Base-by-base conservation (phyloP, 108 stramenopile species). In the Mediolabrus comicus region DNA sequence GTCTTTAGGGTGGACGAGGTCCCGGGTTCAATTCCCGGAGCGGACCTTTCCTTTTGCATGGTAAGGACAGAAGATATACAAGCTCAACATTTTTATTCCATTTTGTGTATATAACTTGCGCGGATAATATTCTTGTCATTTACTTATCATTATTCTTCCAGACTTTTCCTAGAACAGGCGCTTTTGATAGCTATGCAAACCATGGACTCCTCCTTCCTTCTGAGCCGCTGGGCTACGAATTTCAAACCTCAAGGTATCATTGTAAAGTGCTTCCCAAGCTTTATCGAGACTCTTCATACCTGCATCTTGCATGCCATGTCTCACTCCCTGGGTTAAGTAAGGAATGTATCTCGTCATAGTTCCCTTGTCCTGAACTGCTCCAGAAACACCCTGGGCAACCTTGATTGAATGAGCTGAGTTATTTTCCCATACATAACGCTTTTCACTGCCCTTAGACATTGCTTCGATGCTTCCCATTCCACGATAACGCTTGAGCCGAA, bases 391-490 rank as follows among this genome's bases (percentile, higher is more conserved):
- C 81, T 99, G 99, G 0, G 99, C 99, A 2, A 99, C 99, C 87
- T 99, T 98, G 56, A 99, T 91, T 5, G 90, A 75, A 36, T 78
- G 71, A 10, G 93, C 83, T 26, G 88, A 87, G 4, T 84, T 90
- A 29, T 86, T 82, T 35, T 95, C 94, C 91, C 98, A 98, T 33
- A 99, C 98, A 78, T 99, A 99, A 27, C 99, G 95, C 74, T 97
- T 98, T 65, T 96, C 96, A 38, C 91, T 86, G 14, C 98, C 98
- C 81, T 97, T 92, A 3, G 87, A 77, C 99, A 99, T 99, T 29
- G 99, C 99, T 73, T 99, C 99, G 46, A 99, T 78, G 66, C 95
- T 96, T 19, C 99, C 99, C 99, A 99, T 99, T 43, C 99, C 99
- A 36, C 98, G 93, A 88, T 99, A 99, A 49, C 96, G 88, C 83